Percentiles rank a stretch among this genome's conserved stretches.
Evolutionary conservation across 2,329 filamentous ascomycete species (phyloP).

Genomic region (Aspergillus aculeatus): DNA sequence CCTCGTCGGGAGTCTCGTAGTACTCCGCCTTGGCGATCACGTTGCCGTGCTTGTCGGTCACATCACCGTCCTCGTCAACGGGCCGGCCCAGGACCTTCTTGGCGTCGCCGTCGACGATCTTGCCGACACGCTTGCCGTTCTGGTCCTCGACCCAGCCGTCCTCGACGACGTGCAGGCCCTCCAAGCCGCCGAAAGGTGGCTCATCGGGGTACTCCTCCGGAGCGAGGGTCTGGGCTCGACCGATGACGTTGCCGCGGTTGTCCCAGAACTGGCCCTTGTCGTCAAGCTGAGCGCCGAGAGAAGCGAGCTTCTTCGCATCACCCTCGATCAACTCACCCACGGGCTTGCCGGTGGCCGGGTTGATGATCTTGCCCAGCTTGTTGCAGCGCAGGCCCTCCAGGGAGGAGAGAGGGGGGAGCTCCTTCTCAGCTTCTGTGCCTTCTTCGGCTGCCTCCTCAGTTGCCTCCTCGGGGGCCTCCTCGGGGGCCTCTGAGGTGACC

Average conservation of each 20-base stretch:
- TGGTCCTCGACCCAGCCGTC: constrained; percentile 51
- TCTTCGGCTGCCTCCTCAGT: constrained; percentile 23
- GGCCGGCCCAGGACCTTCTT: constrained; percentile 60
- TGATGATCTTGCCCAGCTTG: constrained; percentile 47
- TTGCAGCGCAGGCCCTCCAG: constrained; percentile 44
- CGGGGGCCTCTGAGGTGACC: constrained; percentile 42
- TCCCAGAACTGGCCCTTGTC: constrained; percentile 64
- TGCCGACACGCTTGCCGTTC: constrained; percentile 49
- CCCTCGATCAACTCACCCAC: constrained; percentile 61
- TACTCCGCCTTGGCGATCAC: constrained; percentile 58
- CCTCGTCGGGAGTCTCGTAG: constrained; percentile 51
- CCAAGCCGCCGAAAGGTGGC: constrained; percentile 46
- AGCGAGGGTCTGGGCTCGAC: constrained; percentile 53
- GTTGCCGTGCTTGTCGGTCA: constrained; percentile 61
- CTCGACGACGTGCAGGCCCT: constrained; percentile 48
- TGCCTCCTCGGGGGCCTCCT: constrained; percentile 9
- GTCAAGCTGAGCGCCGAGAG: constrained; percentile 46
- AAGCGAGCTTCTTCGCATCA: constrained; percentile 60
- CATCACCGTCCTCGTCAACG: constrained; percentile 62
- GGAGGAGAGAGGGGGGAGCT: constrained; percentile 34
- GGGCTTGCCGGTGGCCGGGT: constrained; percentile 44
- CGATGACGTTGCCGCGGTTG: constrained; percentile 62
- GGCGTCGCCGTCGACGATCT: constrained; percentile 57
- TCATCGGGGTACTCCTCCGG: constrained; percentile 41
- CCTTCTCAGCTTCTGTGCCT: constrained; percentile 27